These are phyloP conservation scores for Scopulariopsis brevicaulis DNA, from an alignment of 2,329 filamentous ascomycete genomes.

Conservation along the genomic window DNA sequence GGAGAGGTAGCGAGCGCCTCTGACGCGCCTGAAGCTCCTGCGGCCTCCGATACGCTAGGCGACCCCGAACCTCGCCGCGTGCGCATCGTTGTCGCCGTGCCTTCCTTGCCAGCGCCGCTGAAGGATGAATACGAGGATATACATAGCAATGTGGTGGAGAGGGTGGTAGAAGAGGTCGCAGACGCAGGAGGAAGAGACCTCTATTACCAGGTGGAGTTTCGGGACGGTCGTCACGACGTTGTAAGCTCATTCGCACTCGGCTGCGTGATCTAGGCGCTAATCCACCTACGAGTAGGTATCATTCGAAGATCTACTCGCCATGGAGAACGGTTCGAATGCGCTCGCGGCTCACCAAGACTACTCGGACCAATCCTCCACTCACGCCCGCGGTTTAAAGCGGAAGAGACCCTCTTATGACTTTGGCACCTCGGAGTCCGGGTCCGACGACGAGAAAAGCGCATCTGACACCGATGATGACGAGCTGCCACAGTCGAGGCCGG, in stretches of 20 bases:
- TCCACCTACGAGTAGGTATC: slow-evolving; percentile 14
- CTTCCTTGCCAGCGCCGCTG: background rate
- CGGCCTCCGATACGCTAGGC: background rate
- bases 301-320: slow-evolving; percentile 15
- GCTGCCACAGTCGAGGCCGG: slow-evolving; percentile 1
- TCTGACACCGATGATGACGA: background rate
- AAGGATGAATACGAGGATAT: slow-evolving; percentile 16
- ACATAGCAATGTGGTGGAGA: slow-evolving; percentile 24
- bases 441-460: slow-evolving; percentile 7
- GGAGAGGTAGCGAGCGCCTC: background rate
- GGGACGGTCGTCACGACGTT: slow-evolving; percentile 28
- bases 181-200: slow-evolving; percentile 12
- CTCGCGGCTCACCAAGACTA: slow-evolving; percentile 10
- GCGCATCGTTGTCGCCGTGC: slow-evolving; percentile 7
- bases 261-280: background rate
- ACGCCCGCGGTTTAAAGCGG: background rate
- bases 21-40: background rate
- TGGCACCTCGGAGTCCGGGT: background rate
- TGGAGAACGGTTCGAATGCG: slow-evolving; percentile 20
- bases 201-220: slow-evolving; percentile 28
- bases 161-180: slow-evolving; percentile 19
- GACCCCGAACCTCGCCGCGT: background rate
- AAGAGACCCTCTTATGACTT: background rate
- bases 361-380: background rate
- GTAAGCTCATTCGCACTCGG: slow-evolving; percentile 24